Conservation (phyloP, 2,329 filamentous ascomycete genomes). For the Nannizziopsis arthrosporioides region DNA sequence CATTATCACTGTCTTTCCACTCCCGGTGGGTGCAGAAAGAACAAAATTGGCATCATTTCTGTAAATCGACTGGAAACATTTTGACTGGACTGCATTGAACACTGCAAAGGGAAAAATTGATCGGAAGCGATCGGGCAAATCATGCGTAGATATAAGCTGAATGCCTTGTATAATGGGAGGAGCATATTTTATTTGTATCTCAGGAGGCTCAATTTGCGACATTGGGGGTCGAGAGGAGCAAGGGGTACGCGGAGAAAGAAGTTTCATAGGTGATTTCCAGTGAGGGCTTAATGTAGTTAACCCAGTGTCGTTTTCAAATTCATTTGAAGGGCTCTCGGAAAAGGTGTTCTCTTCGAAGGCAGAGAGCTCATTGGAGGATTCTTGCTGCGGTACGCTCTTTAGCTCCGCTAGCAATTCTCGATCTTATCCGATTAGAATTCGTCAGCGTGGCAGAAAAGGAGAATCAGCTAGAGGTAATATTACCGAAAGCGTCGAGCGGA, state of each 20-base stretch:
- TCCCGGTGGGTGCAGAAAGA: constrained; percentile 69
- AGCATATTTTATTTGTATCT: constrained; percentile 25
- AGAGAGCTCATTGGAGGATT: background rate
- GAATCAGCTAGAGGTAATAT: constrained; percentile 11
- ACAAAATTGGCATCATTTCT: constrained; percentile 62
- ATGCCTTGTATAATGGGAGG: constrained; percentile 47
- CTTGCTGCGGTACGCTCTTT: constrained; percentile 7
- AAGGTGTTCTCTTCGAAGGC: background rate
- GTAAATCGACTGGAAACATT: constrained; percentile 59
- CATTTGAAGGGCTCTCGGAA: constrained; percentile 25
- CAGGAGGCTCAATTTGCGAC: constrained; percentile 9
- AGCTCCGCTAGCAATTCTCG: constrained; percentile 29
- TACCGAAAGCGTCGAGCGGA: constrained; percentile 42
- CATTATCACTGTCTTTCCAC: constrained; percentile 71
- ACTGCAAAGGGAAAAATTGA: constrained; percentile 59
- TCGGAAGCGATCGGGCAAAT: constrained; percentile 58
- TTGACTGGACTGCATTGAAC: constrained; percentile 76
- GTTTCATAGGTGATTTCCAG: constrained; percentile 4
- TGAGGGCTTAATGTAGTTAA: constrained; percentile 5
- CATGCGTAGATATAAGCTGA: constrained; percentile 45
- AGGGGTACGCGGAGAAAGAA: constrained; percentile 3
- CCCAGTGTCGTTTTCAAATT: constrained; percentile 18
- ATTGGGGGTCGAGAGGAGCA: background rate
- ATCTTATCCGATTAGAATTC: constrained; percentile 19
- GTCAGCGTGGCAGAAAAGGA: background rate